Percentiles rank a stretch among this genome's conserved stretches.
Evolutionary conservation across 225 moss, liverwort and hornwort species (phyloP).

Genomic region (Physcomitrium patens): DNA sequence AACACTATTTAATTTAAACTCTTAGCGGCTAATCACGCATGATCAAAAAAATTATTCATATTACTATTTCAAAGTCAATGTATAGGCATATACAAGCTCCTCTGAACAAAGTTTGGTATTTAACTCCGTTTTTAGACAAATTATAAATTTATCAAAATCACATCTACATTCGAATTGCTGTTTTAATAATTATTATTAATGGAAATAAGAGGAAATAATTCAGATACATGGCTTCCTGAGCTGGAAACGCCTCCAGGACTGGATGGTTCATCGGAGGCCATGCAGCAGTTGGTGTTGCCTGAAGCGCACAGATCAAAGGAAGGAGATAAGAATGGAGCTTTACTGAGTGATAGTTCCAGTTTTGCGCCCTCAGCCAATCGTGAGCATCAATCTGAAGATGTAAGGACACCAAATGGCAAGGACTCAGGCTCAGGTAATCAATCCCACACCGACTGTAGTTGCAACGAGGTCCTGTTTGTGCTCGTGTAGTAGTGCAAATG

Average conservation of each 20-base stretch:
- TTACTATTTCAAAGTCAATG: too few relatives aligned
- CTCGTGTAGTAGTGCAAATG: too few relatives aligned
- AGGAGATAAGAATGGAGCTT: constrained; percentile 20
- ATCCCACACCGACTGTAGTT: not conserved
- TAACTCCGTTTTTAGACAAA: too few relatives aligned
- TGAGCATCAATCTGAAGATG: constrained; percentile 22
- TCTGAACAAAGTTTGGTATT: too few relatives aligned
- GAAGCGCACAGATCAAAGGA: constrained; percentile 24
- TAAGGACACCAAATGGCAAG: not conserved
- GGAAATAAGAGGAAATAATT: not conserved
- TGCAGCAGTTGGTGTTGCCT: constrained; percentile 34
- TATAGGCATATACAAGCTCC: too few relatives aligned
- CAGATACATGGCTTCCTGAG: constrained; percentile 35
- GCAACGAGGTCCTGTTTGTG: not conserved
- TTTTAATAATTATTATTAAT: too few relatives aligned
- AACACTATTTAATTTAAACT: too few relatives aligned
- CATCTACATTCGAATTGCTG: too few relatives aligned
- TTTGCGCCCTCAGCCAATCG: constrained; percentile 33
- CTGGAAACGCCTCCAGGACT: constrained; percentile 11
- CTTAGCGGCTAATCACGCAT: too few relatives aligned
- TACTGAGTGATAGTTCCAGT: constrained; percentile 30
- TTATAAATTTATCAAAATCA: too few relatives aligned
- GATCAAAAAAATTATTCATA: too few relatives aligned
- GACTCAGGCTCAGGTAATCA: constrained; percentile 26
- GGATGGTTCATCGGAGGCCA: constrained; percentile 8